Conservation (phyloP, 2,329 filamentous ascomycete species). For the Aspergillus sp. region DNA sequence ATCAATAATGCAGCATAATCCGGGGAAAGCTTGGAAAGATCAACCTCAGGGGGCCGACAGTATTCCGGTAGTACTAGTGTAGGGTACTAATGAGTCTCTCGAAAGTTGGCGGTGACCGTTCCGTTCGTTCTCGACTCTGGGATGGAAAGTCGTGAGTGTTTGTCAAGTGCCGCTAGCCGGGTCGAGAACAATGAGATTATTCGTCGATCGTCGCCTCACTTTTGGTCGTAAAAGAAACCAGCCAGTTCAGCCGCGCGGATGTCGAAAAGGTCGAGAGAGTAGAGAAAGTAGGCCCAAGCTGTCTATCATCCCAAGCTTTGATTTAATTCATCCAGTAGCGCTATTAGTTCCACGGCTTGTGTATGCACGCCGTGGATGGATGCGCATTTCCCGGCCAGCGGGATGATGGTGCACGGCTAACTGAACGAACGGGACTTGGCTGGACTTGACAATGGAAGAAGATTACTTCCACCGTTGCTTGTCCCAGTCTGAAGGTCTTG, state of each 20-base stretch:
- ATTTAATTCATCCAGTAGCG: slow-evolving; percentile 1
- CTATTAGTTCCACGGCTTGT: background rate
- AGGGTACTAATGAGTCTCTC: background rate
- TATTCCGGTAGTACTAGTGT: background rate
- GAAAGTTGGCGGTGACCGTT: background rate
- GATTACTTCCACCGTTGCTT: slow-evolving; percentile 32
- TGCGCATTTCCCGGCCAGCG: slow-evolving; percentile 1
- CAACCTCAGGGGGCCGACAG: background rate
- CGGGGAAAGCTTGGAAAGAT: background rate
- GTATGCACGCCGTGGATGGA: background rate
- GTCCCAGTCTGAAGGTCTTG: slow-evolving; percentile 30
- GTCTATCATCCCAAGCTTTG: background rate
- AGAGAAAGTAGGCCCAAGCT: background rate
- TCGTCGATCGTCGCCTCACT: slow-evolving; percentile 21
- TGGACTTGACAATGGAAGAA: background rate
- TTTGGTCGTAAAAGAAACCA: slow-evolving; percentile 4
- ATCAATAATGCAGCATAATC: slow-evolving; percentile 1
- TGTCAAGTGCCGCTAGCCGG: slow-evolving; percentile 2
- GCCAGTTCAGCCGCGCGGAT: background rate
- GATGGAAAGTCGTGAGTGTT: background rate
- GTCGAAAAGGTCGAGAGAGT: too few species aligned
- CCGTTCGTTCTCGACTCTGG: background rate
- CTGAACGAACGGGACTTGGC: background rate
- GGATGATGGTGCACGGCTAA: background rate
- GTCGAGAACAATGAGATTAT: slow-evolving; percentile 8